Evolutionary conservation across 768 basidiomycete species (phyloP).

Genomic region (Tylopilus subfusipes): DNA sequence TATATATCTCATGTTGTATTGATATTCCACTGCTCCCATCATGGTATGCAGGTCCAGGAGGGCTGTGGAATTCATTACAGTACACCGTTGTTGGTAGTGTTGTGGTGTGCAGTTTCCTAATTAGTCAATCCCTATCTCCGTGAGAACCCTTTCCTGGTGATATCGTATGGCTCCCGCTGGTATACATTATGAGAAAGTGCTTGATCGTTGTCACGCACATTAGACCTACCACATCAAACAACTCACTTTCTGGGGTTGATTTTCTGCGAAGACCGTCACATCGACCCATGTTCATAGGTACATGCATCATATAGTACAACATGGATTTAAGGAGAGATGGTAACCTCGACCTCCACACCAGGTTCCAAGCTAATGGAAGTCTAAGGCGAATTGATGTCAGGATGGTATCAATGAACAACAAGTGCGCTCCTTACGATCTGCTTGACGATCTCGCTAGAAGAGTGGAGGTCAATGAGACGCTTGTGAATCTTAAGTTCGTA

Average conservation of each 20-base stretch:
- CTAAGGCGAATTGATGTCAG: slow-evolving; percentile 39
- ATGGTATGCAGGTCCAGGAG: too few species aligned
- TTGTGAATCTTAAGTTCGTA: slow-evolving; percentile 99
- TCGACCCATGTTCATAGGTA: slow-evolving; percentile 3
- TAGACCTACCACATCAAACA: slow-evolving; percentile 7
- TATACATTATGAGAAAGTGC: too few species aligned
- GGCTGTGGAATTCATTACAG: too few species aligned
- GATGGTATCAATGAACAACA: neutral
- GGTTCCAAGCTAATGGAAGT: slow-evolving; percentile 98
- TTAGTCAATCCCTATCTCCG: too few species aligned
- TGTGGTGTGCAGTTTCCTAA: too few species aligned
- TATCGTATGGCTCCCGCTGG: too few species aligned
- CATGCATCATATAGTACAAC: neutral
- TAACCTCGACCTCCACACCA: slow-evolving; percentile 98
- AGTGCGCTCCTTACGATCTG: slow-evolving; percentile 77
- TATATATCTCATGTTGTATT: too few species aligned
- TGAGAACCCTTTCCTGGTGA: too few species aligned
- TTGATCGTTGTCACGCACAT: slow-evolving; percentile 5
- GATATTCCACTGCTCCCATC: too few species aligned
- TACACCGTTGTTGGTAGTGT: too few species aligned
- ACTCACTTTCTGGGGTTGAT: neutral
- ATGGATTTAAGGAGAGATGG: slow-evolving; percentile 68
- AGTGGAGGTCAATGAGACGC: slow-evolving; percentile 98
- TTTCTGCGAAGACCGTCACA: neutral
- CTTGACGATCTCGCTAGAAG: slow-evolving; percentile 98